Base-by-base conservation (phyloP, 2,329 filamentous ascomycete genomes). In the Acephala macrosclerotiorum region DNA sequence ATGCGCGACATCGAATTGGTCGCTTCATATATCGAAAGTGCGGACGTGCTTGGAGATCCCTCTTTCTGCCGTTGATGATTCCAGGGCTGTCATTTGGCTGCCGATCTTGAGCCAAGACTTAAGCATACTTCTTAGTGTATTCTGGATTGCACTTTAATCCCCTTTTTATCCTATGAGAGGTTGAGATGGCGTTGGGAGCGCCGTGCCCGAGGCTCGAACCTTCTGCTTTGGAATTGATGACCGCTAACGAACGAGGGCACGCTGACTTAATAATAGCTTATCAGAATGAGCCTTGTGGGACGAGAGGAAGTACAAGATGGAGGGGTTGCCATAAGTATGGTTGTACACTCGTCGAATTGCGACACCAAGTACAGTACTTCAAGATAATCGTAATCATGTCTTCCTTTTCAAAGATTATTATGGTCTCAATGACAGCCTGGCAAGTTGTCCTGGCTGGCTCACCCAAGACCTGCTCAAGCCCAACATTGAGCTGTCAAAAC, bases 401-500 rank as follows among this genome's bases (percentile, higher is more conserved):
- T 49, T 63, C 49, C 7, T 53, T 55, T 51, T 56, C 40, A 22
- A 49, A 36, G 38, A 33, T 66, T 57, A 42, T 69, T 35, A 14
- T 66, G 26, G 55, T 51, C 56, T 63, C 66, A 11, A 14, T 66
- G 7, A 66, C 51, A 49, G n/a, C 20, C 53, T 56, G 70, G 40
- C 67, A 68, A 60, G 68, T 51, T 20, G 68, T 61, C 11, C 49
- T 69, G n/a, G 68, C 68, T 20, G 72, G 71, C 1, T 65, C 70
- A 14, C 66, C 73, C 22, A 68, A 69, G 55, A 68, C 69, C 36
- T 76, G 75, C 62, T 64, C 70, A 14, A 75, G 68, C 61, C 68
- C 73, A 33, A 36, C 58, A 20, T 55, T 66, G 33, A 71, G 68
- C 53, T 93, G 90, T 74, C 85, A 88, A 64, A 89, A 89, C 73